Evolutionary conservation across 2,329 filamentous ascomycete genomes (phyloP).

Genomic region (Neonectria sp.): DNA sequence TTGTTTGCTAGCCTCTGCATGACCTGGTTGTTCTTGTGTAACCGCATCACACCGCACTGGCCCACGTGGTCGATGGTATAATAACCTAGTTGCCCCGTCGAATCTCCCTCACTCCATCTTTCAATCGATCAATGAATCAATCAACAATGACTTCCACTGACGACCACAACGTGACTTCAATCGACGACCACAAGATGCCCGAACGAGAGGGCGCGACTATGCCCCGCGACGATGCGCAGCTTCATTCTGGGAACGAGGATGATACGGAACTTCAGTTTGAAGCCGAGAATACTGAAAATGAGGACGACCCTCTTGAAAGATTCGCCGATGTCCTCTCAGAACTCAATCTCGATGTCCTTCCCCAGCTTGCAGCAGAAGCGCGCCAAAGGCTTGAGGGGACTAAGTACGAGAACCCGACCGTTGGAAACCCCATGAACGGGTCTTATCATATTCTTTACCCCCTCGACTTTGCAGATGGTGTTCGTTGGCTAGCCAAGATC

Average conservation of each 20-base stretch:
- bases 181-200: not conserved
- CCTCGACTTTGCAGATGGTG: not conserved
- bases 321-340: not conserved
- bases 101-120: not conserved
- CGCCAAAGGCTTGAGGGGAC: not conserved
- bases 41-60: not conserved
- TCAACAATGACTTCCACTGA: not conserved
- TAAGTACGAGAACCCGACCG: not conserved
- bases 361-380: not conserved
- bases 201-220: not conserved
- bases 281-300: not conserved
- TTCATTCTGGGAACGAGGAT: not conserved
- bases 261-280: not conserved
- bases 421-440: not conserved
- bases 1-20: not conserved
- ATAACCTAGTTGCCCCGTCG: not conserved
- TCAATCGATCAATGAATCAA: not conserved
- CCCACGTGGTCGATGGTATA: not conserved
- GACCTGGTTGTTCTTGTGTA: not conserved
- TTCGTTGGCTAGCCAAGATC: conserved; percentile 12
- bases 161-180: no score
- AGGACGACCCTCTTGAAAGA: not conserved
- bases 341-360: not conserved
- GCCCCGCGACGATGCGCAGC: not conserved
- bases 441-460: conserved; percentile 11